A percentile compares a stretch with the other conserved stretches of the same genome.
These are phyloP conservation scores for Prosopis cineraria DNA, from an alignment of 306 rosid species.

Conservation along the genomic window DNA sequence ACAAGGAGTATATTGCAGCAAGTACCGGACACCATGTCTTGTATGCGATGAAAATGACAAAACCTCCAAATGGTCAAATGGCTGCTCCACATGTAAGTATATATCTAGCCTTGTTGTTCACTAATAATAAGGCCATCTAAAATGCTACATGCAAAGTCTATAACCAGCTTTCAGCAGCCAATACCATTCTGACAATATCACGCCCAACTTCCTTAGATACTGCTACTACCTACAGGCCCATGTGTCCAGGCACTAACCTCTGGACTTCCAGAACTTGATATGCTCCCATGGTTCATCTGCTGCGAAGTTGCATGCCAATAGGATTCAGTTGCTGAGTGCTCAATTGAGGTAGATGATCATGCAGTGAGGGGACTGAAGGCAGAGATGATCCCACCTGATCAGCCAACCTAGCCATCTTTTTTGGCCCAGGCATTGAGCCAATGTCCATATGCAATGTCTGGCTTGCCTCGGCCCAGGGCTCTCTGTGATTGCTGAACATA, in stretches of 20 bases:
- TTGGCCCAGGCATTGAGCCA: conserved; percentile 10
- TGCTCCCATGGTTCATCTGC: conserved; percentile 16
- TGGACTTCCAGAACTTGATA: conserved; percentile 1
- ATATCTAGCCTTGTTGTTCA: background rate
- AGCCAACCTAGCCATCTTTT: background rate
- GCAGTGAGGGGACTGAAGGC: background rate
- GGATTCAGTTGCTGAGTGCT: conserved; percentile 12
- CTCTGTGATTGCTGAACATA: conserved; percentile 11
- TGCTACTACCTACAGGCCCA: conserved; percentile 1
- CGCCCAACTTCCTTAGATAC: background rate
- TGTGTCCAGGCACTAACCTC: conserved; percentile 14
- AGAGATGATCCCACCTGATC: conserved; percentile 21
- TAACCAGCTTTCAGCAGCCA: background rate
- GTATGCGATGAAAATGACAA: background rate
- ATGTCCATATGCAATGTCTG: background rate
- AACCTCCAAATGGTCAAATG: background rate
- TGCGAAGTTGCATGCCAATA: background rate
- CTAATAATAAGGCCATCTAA: background rate
- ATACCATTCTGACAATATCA: background rate
- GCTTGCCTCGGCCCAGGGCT: background rate
- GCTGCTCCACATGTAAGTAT: background rate
- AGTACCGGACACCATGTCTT: no score
- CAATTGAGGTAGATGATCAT: conserved; percentile 7
- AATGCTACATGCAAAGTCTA: conserved; percentile 3
- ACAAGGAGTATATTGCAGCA: no score